Percentiles rank a stretch among this genome's conserved stretches.
phyloP scores from a whole-genome alignment of 345 rosid species.

The Alliaria petiolata region DNA sequence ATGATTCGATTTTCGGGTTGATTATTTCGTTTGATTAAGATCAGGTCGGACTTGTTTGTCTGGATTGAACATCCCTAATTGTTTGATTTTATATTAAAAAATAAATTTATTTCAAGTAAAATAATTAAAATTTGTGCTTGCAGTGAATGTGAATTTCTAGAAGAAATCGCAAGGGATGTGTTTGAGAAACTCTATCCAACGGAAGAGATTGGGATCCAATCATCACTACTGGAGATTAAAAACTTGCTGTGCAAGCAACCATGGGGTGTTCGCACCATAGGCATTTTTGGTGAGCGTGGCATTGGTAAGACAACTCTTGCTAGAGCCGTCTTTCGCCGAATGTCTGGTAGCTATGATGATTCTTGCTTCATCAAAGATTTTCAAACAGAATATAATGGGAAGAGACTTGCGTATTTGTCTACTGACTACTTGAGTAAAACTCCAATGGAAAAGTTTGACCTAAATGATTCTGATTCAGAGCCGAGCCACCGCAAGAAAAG shows the following conservation, averaged over 20 bases:
- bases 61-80: too few species aligned
- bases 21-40: too few species aligned
- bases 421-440: neutral
- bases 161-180: neutral
- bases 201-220: slow-evolving; percentile 1
- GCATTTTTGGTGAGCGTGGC: neutral
- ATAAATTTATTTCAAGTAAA: too few species aligned
- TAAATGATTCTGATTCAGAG: neutral
- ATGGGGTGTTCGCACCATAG: slow-evolving; percentile 1
- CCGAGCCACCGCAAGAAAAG: neutral
- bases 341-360: neutral
- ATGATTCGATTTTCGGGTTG: too few species aligned
- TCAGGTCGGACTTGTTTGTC: too few species aligned
- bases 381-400: neutral
- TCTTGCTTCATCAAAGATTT: neutral
- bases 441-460: neutral
- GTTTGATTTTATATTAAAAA: too few species aligned
- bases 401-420: neutral
- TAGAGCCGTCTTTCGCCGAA: neutral
- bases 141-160: slow-evolving; percentile 1
- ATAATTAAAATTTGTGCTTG: neutral
- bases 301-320: slow-evolving; percentile 1
- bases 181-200: slow-evolving; percentile 5
- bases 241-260: neutral
- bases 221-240: neutral